Base-by-base conservation (phyloP, 2,329 filamentous ascomycete genomes). In the Pseudomassariella vexata region DNA sequence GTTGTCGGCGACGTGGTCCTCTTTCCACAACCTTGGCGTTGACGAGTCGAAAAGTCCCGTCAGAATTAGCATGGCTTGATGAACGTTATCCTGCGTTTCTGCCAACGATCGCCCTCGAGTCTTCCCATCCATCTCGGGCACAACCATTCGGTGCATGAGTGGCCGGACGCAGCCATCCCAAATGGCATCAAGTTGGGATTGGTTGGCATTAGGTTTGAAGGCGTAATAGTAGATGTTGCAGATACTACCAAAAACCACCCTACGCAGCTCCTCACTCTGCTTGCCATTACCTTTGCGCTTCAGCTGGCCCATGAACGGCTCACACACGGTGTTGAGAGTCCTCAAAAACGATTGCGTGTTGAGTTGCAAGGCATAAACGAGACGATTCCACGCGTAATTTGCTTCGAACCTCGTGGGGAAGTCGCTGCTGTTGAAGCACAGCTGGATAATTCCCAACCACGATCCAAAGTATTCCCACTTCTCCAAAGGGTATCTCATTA, bases 151-250 rank as follows among this genome's bases (percentile, higher is more conserved):
- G 7, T 65, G 59, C 16, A 90, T 68, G 2, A 92, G 62, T 3
- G 72, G 71, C 14, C 68, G 66, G 7, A 95, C 73, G 41, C 82
- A 84, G 19, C 76, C 65, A 40, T 87, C 79, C 92, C 92, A 98
- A 31, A 82, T 80, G 2, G 69, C 60, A 44, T 94, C 85, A 3
- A 87, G 66, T 35, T 86, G 75, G n/a, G 70, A 62, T 23, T 68
- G 60, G 8, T 76, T 70, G 10, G 78, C 72, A 9, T 72, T 75
- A 2, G 90, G 89, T 34, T 79, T 80, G 48, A 94, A 79, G 3
- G 79, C 68, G 52, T 94, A 94, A 55, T 95, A 94, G 9, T 87
- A 73, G 1, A 96, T 68, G 34, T 82, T 87, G 56, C 83, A 84
- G 35, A 94, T 79, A 33, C 82, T 84, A 9, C 79, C 79, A 24